Conservation (phyloP, 2,329 filamentous ascomycete species). For the Gremmenia infestans region DNA sequence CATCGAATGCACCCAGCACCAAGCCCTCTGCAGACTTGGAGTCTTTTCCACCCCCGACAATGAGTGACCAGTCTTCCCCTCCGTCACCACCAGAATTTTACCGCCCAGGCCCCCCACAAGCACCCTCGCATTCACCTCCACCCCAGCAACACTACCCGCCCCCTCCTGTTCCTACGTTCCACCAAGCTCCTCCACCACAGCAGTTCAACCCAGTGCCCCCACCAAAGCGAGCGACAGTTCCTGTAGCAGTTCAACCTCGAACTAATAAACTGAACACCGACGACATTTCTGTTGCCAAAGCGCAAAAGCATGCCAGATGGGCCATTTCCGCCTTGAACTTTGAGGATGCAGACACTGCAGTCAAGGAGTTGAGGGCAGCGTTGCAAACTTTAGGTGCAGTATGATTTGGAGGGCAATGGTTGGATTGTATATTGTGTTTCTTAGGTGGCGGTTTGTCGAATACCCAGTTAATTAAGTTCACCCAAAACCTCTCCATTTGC, state of each 20-base stretch:
- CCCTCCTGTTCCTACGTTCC: constrained; percentile 11
- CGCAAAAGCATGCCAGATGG: constrained; percentile 95
- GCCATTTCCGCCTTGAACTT: constrained; percentile 96
- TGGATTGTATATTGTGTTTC: constrained; percentile 3
- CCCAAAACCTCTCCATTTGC: too few species aligned
- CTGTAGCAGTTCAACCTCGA: constrained; percentile 23
- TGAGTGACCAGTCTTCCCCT: constrained; percentile 8
- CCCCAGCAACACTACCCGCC: constrained; percentile 2
- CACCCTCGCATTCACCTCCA: constrained; percentile 28
- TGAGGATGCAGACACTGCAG: constrained; percentile 86
- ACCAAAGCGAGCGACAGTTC: constrained; percentile 25
- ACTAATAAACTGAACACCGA: constrained; percentile 50
- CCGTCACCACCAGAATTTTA: constrained; percentile 34
- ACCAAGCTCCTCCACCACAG: constrained; percentile 7
- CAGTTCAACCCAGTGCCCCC: constrained; percentile 1
- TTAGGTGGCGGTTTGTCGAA: not conserved
- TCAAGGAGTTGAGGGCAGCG: constrained; percentile 76
- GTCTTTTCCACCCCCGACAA: constrained; percentile 31
- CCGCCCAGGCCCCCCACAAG: constrained; percentile 18
- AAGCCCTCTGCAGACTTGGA: constrained; percentile 26
- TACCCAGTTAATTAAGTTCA: constrained; percentile 1
- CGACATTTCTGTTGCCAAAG: constrained; percentile 65
- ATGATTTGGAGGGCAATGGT: constrained; percentile 5
- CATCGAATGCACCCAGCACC: constrained; percentile 20
- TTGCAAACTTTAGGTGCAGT: constrained; percentile 40